phyloP scores from a whole-genome alignment of 1,284 basidiomycete genomes.

The Singerocomus inundabilis region DNA sequence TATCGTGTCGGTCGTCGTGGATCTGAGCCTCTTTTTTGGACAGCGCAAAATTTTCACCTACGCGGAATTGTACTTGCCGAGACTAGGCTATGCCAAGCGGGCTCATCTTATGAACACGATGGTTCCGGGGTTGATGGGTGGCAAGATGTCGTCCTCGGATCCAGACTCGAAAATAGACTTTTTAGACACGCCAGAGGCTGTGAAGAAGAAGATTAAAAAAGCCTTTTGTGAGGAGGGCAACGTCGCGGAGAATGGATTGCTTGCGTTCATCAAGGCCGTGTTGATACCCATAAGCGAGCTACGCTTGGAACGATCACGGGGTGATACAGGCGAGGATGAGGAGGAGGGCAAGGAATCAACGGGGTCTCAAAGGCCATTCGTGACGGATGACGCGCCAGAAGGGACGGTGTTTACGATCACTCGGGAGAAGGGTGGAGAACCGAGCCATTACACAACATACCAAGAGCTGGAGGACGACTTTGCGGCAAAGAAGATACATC shows the following conservation, averaged over 20 bases:
- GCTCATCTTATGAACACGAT: conserved; percentile 98
- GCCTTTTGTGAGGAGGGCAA: conserved; percentile 98
- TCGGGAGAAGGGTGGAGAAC: conserved; percentile 76
- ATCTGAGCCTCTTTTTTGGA: conserved; percentile 2
- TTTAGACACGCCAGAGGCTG: conserved; percentile 81
- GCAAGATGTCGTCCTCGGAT: conserved; percentile 99
- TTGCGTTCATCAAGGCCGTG: conserved; percentile 88
- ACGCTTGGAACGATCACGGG: conserved; percentile 55
- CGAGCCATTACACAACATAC: conserved; percentile 73
- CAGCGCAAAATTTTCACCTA: conserved; percentile 99
- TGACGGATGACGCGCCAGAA: conserved; percentile 66
- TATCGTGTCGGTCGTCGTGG: background rate
- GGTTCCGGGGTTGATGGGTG: conserved; percentile 94
- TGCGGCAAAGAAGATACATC: conserved; percentile 76
- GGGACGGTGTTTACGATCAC: conserved; percentile 83
- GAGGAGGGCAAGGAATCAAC: conserved; percentile 42
- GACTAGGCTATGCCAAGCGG: conserved; percentile 91
- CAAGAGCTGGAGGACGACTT: conserved; percentile 77
- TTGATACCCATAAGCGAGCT: conserved; percentile 86
- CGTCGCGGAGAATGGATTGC: conserved; percentile 84
- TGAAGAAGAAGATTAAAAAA: conserved; percentile 88
- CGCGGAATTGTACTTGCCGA: conserved; percentile 92
- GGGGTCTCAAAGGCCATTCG: conserved; percentile 54
- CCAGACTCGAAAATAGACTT: conserved; percentile 98
- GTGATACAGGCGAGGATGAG: conserved; percentile 39